These are phyloP conservation scores for Rhipidocladum racemiflorum DNA, from an alignment of 176 grass and related monocot genomes.

Conservation along the genomic window DNA sequence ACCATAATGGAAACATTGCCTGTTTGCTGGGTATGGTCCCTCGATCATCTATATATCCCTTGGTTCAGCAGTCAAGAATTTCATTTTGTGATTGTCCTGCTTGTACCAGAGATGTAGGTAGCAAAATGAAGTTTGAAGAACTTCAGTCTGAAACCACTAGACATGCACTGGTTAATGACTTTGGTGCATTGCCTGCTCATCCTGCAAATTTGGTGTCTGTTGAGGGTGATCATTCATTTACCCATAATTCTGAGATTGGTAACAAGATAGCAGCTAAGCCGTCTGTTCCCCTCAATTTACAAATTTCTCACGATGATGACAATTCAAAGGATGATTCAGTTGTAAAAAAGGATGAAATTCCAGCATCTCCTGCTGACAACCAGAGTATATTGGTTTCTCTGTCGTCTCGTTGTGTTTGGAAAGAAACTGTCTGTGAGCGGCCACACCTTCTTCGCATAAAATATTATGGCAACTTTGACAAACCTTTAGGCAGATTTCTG, in stretches of 20 bases:
- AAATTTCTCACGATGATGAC: constrained; percentile 45
- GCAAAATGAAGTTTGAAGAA: constrained; percentile 23
- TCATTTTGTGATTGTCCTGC: constrained; percentile 30
- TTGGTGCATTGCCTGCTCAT: constrained; percentile 24
- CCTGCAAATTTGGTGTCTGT: constrained; percentile 16
- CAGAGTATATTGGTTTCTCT: constrained; percentile 99
- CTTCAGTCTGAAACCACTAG: constrained; percentile 24
- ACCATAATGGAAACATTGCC: constrained; percentile 30
- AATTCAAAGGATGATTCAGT: constrained; percentile 30
- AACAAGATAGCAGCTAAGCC: constrained; percentile 12
- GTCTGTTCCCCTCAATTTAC: constrained; percentile 34
- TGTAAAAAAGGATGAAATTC: constrained; percentile 59
- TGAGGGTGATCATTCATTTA: constrained; percentile 10
- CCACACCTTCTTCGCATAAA: constrained; percentile 91
- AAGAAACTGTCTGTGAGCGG: constrained; percentile 75
- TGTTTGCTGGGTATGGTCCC: constrained; percentile 25
- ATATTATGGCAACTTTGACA: constrained; percentile 94
- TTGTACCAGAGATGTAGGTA: constrained; percentile 33
- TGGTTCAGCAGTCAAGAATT: constrained; percentile 37
- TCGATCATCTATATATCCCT: constrained; percentile 34
- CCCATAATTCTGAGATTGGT: constrained; percentile 20
- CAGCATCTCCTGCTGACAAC: constrained; percentile 81
- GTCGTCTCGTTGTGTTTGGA: constrained; percentile 83
- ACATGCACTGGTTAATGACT: constrained; percentile 3
- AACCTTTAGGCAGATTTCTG: constrained; percentile 84